These are phyloP conservation scores for Trichoderma sp. DNA, from an alignment of 2,329 filamentous ascomycete genomes.

Conservation along the genomic window DNA sequence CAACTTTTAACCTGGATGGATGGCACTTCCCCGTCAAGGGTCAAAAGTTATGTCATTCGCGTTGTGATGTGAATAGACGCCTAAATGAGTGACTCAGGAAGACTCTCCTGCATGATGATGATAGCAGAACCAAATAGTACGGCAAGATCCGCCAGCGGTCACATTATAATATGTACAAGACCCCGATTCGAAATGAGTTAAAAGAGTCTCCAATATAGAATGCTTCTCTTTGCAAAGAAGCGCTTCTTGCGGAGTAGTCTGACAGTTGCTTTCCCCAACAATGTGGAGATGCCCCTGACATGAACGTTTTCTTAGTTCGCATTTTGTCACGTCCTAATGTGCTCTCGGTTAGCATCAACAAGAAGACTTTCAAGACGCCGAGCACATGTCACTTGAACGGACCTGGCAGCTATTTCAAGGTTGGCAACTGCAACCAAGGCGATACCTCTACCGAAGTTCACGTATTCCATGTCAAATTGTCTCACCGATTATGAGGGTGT, in stretches of 20 bases:
- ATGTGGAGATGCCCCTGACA: not conserved
- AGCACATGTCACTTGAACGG: too few relatives aligned
- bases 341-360: too few relatives aligned
- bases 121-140: not conserved
- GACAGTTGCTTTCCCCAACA: not conserved
- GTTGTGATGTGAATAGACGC: not conserved
- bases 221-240: not conserved
- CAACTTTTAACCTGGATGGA: not conserved
- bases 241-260: not conserved
- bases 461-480: not conserved
- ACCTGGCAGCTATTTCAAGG: too few relatives aligned
- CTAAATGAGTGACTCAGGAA: not conserved
- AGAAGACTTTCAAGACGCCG: too few relatives aligned
- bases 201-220: not conserved
- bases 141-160: not conserved
- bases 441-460: not conserved
- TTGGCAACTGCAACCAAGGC: not conserved
- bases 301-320: not conserved
- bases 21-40: not conserved
- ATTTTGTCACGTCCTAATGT: not conserved
- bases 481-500: not conserved
- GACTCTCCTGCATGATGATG: not conserved
- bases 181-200: not conserved
- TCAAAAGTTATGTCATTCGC: not conserved
- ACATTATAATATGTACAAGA: not conserved